A percentile compares a stretch with the other conserved stretches of the same genome.
phyloP scores from a whole-genome alignment of 2,329 filamentous ascomycete species.

The Colletotrichum sp. region DNA sequence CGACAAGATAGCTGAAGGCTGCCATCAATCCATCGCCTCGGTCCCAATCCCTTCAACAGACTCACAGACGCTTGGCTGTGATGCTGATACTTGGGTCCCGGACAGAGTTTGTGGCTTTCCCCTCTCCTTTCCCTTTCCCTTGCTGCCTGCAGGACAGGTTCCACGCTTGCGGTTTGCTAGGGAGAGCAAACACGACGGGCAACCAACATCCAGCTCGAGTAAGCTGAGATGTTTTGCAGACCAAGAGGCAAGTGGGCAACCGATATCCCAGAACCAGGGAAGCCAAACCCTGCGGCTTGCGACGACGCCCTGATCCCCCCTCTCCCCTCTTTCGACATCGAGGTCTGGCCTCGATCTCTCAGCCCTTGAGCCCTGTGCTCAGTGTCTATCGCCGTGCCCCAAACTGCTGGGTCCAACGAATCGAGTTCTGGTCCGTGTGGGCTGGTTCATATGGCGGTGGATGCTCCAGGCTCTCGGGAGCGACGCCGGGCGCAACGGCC shows the following conservation, averaged over 20 bases:
- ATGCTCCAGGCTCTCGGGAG: not conserved
- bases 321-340: conserved; percentile 11
- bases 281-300: not conserved
- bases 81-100: not conserved
- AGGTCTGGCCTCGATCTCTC: conserved; percentile 2
- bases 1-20: not conserved
- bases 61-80: not conserved
- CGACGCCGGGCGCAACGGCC: not conserved
- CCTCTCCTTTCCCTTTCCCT: not conserved
- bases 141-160: not conserved
- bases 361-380: conserved; percentile 2
- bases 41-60: not conserved
- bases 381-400: not conserved
- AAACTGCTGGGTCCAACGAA: conserved; percentile 1
- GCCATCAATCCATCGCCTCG: not conserved
- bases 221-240: not conserved
- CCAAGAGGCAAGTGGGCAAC: not conserved
- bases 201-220: not conserved
- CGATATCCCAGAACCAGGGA: not conserved
- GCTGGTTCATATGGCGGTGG: not conserved
- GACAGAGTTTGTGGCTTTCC: conserved; percentile 7
- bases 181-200: not conserved
- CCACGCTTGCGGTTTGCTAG: not conserved
- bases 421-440: not conserved
- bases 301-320: not conserved